Evolutionary conservation across 306 rosid species (phyloP), one percentile per base, ranked within the genome.

Genomic region (Fragaria iinumae): DNA sequence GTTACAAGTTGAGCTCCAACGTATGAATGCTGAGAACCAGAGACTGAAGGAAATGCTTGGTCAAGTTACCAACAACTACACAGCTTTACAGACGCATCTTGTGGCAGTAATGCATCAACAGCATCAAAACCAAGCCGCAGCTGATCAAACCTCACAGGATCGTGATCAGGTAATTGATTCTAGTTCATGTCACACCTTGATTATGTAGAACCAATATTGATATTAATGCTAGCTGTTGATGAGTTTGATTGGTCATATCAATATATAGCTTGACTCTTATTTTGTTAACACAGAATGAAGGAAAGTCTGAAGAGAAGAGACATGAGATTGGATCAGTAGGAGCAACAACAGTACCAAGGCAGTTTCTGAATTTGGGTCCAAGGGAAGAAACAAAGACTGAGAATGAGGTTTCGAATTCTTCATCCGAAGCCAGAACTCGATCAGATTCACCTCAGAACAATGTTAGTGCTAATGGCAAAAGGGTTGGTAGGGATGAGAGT

Each of bases 401-500:
- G 1, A 89, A 83, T 34, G 82, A 81, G 67, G 82, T 85, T 8
- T 91, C 90, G 0, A 84, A 89, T 73, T 87, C 92, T 65, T 88
- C 93, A 20, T 95, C 99, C 0, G 98, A 89, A 49, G 97, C 93
- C 57, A 87, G 92, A 78, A 92, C 97, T 3, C 81, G 85, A 67
- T 92, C 96, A 2, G 83, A 82, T 48, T 89, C 97, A 0, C 96
- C 96, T 41, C 88, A 79, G 68, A 88, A 81, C 82, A 80, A 77
- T 53, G 43, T 16, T 76, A 48, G 47, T 18, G 27, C 4, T 57
- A 59, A 82, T 25, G 88, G 84, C 8, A 95, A 89, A 77, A 79
- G 86, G 53, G 36, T 67, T 63, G 84, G 78, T 2, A 83, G 92
- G 55, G 97, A 92, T 53, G 98, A 88, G 63, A 95, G 96, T 80